Percentiles rank a stretch among this genome's conserved stretches.
Conservation (phyloP, 768 basidiomycete genomes). For the Jaapia argillacea region DNA sequence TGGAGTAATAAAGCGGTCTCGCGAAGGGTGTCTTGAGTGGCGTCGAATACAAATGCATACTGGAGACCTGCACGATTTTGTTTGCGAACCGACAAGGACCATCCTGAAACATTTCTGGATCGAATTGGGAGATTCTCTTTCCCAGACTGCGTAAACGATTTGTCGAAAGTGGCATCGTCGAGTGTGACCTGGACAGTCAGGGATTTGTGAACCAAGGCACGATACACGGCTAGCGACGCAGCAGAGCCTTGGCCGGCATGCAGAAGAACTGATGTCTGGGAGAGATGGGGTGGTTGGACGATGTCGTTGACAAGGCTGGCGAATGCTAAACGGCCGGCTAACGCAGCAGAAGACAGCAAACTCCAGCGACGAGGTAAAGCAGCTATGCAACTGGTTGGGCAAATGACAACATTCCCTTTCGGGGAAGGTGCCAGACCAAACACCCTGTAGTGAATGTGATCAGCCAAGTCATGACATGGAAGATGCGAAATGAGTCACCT, state of each 20-base stretch:
- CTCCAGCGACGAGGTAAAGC: not conserved
- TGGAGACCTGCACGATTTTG: conserved; percentile 1
- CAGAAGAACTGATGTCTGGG: not conserved
- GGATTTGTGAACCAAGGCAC: not conserved
- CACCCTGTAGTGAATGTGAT: not conserved
- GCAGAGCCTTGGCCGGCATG: conserved; percentile 2
- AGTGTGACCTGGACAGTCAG: not conserved
- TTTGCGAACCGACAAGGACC: conserved; percentile 4
- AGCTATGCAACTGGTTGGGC: not conserved
- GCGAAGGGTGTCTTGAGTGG: not conserved
- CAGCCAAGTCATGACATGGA: not conserved
- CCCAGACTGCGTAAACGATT: not conserved
- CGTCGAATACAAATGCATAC: conserved; percentile 5
- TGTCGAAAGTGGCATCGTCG: not conserved
- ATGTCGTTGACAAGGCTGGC: not conserved
- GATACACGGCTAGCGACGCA: not conserved
- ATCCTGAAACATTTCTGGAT: not conserved
- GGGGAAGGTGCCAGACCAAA: conserved; percentile 2
- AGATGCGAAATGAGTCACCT: not conserved
- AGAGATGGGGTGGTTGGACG: not conserved
- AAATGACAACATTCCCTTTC: conserved; percentile 3
- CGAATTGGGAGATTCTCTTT: not conserved
- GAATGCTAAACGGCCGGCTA: not conserved
- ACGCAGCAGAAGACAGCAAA: not conserved
- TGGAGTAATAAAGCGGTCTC: conserved; percentile 4